Percentiles rank a stretch among this genome's conserved stretches.
Evolutionary conservation across 2,329 filamentous ascomycete genomes (phyloP).

Genomic region (Colletotrichum orbiculare): DNA sequence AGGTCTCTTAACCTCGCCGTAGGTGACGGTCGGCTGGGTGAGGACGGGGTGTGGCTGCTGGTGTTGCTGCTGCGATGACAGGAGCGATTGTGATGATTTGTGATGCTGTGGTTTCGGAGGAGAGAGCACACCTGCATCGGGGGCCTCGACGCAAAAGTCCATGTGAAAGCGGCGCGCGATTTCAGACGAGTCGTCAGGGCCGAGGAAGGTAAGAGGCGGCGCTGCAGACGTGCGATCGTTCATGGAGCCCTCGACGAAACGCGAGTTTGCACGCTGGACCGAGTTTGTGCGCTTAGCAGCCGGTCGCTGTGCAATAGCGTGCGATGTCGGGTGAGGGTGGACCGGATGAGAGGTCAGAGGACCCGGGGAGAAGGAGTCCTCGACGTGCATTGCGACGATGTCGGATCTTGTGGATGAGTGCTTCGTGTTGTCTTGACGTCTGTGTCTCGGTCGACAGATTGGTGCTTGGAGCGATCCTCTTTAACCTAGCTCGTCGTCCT

Average conservation of each 20-base stretch:
- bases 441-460: not conserved
- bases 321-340: constrained; percentile 3
- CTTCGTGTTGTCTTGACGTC: not conserved
- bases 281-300: constrained; percentile 32
- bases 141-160: constrained; percentile 38
- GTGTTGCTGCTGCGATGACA: constrained; percentile 27
- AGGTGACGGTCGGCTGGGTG: constrained; percentile 28
- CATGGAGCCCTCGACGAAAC: constrained; percentile 87
- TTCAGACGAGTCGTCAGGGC: constrained; percentile 45
- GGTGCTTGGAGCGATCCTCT: not conserved
- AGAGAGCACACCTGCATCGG: constrained; percentile 35
- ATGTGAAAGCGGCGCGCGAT: constrained; percentile 41
- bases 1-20: constrained; percentile 34
- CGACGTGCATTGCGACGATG: constrained; percentile 20
- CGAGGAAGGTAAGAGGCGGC: constrained; percentile 77
- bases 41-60: constrained; percentile 27
- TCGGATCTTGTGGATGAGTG: not conserved
- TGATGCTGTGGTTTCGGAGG: constrained; percentile 30
- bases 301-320: constrained; percentile 21
- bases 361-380: constrained; percentile 26
- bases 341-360: constrained; percentile 37
- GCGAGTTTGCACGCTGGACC: constrained; percentile 37
- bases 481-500: too few species aligned
- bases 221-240: constrained; percentile 79
- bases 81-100: constrained; percentile 22